Evolutionary conservation across 805 yeast genomes (phyloP), one percentile per base, ranked within the genome.

Genomic region (Saccharomyces paradoxus): DNA sequence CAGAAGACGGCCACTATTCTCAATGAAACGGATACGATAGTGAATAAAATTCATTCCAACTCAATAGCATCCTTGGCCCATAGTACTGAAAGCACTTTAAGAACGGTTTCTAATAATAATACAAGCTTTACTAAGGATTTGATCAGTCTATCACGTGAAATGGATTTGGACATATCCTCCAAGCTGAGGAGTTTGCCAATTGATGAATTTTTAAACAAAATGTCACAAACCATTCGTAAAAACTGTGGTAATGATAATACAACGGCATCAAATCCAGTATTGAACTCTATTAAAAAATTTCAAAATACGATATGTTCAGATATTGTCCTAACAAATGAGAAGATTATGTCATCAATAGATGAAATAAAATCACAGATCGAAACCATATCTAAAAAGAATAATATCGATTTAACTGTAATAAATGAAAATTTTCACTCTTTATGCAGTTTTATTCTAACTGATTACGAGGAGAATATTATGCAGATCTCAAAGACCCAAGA

Each of bases 401-500:
- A 37, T 17, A 17, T 37, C 49, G n/a, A 46, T 22, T 21, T 37
- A 17, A 37, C 24, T 26, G 21, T 14, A 29, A 13, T 29, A 10
- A 29, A n/a, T 31, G 44, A 24, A 22, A 46, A 52, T 22, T 29
- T 49, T 9, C 28, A 37, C 10, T 46, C n/a, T n/a, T 41, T 55
- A 31, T 50, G 50, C 17, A 26, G 41, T 14, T 50, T 17, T 22
- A 51, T 51, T 5, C 24, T 48, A 14, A 24, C 54, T 4, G 46
- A 49, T 9, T 57, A 52, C 41, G 58, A 55, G 27, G 49, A 54
- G 13, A 60, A 59, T 29, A 28, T 56, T 2, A 49, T 44, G 3
- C 65, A 64, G 52, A 52, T 60, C 2, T 44, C 58, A 4, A 50
- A 53, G 12, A 53, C 60, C 2, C 68, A 64, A 46, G 49, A 48